phyloP scores from a whole-genome alignment of 345 rosid species.

The Eucalyptus cloeziana region DNA sequence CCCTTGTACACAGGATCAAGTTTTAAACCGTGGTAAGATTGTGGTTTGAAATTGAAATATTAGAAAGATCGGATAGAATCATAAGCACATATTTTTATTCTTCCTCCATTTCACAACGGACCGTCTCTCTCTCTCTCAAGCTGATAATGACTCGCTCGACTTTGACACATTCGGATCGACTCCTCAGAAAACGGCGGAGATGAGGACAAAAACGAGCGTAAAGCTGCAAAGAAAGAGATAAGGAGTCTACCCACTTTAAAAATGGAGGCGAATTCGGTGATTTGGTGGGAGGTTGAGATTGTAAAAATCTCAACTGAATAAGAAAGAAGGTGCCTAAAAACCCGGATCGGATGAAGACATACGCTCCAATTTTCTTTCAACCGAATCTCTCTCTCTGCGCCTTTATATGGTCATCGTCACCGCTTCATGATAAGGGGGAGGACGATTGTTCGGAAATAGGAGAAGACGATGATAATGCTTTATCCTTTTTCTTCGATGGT shows the following conservation, averaged over 20 bases:
- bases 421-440: background rate
- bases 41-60: background rate
- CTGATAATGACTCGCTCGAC: background rate
- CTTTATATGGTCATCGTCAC: background rate
- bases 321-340: background rate
- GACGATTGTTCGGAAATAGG: background rate
- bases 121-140: background rate
- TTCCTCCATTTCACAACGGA: background rate
- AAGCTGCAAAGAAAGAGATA: background rate
- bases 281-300: background rate
- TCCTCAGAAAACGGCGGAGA: background rate
- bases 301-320: background rate
- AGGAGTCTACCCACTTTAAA: background rate
- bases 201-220: background rate
- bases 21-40: too few relatives aligned
- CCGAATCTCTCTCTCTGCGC: background rate
- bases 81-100: background rate
- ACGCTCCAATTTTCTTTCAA: background rate
- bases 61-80: background rate
- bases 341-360: background rate
- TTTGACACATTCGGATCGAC: background rate
- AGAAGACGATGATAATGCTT: background rate
- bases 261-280: background rate
- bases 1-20: background rate
- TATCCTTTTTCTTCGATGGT: background rate